Conservation (phyloP, 441 rosid species). For the Syzygium malaccense region DNA sequence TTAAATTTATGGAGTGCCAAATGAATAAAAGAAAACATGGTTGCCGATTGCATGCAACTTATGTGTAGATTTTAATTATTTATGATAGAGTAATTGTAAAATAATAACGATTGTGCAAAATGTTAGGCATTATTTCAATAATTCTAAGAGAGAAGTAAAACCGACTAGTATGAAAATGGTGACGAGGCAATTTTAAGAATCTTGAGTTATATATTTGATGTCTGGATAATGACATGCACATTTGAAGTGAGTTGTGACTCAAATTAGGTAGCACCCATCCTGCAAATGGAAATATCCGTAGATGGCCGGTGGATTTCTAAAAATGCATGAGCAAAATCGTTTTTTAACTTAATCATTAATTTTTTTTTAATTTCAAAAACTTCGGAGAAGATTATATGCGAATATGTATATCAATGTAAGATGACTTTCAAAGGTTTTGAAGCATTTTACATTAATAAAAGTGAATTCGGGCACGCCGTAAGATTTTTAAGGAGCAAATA, state of each 20-base stretch:
- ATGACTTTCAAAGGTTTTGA: no score
- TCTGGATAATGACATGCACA: fast-evolving
- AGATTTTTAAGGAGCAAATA: background rate
- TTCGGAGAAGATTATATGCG: no score
- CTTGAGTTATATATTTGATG: no score
- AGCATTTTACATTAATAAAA: no score
- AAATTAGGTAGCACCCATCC: background rate
- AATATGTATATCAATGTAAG: no score
- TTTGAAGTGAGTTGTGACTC: background rate
- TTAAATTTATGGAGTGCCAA: background rate
- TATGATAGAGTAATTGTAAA: background rate
- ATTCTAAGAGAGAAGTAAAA: background rate
- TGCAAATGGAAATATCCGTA: background rate
- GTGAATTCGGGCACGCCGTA: no score
- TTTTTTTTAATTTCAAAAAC: no score
- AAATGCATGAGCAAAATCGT: no score
- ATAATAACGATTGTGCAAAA: background rate
- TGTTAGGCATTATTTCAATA: background rate
- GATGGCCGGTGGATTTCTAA: no score
- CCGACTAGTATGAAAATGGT: background rate
- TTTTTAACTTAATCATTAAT: no score
- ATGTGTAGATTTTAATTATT: background rate
- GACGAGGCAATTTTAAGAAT: background rate
- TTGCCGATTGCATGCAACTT: background rate
- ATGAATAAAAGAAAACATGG: background rate